phyloP scores from a whole-genome alignment of 1,284 basidiomycete species.

The Neonothopanus nambi region DNA sequence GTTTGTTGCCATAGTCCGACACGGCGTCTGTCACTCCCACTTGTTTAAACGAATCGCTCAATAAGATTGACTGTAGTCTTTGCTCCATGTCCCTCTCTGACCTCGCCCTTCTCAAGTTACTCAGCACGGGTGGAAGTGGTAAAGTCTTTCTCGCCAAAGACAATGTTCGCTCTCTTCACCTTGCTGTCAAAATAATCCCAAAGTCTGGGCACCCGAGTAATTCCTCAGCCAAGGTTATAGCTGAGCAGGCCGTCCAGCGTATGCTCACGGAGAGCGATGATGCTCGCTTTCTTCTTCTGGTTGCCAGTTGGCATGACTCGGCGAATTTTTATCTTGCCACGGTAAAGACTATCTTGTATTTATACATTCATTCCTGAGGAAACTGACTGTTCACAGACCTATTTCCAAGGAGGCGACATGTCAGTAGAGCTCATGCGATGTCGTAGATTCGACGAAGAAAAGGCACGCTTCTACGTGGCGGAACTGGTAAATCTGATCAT shows the following conservation, averaged over 20 bases:
- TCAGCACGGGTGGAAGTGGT: conserved; percentile 28
- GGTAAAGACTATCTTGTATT: conserved; percentile 19
- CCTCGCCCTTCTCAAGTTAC: conserved; percentile 23
- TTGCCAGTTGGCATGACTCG: conserved; percentile 30
- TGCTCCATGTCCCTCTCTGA: neutral
- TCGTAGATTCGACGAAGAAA: conserved; percentile 21
- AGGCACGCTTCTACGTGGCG: conserved; percentile 32
- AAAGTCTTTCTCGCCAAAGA: conserved; percentile 29
- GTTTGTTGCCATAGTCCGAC: no score
- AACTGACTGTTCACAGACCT: neutral
- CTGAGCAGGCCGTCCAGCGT: conserved; percentile 24
- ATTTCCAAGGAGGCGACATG: conserved; percentile 25
- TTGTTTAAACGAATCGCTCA: no score
- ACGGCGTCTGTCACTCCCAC: no score
- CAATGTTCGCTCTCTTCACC: conserved; percentile 21
- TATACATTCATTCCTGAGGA: neutral
- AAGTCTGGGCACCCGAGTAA: conserved; percentile 16
- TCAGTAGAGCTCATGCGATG: conserved; percentile 29
- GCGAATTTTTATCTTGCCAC: conserved; percentile 30
- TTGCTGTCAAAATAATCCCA: conserved; percentile 32
- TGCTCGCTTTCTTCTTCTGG: conserved; percentile 27
- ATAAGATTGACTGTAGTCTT: no score
- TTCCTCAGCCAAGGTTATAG: conserved; percentile 20
- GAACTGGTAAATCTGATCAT: conserved; percentile 28
- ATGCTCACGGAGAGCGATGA: conserved; percentile 20